Percentiles rank a stretch among this genome's conserved stretches.
Evolutionary conservation across 1,139 yeast genomes (phyloP).

Genomic region (Pichia sp.): DNA sequence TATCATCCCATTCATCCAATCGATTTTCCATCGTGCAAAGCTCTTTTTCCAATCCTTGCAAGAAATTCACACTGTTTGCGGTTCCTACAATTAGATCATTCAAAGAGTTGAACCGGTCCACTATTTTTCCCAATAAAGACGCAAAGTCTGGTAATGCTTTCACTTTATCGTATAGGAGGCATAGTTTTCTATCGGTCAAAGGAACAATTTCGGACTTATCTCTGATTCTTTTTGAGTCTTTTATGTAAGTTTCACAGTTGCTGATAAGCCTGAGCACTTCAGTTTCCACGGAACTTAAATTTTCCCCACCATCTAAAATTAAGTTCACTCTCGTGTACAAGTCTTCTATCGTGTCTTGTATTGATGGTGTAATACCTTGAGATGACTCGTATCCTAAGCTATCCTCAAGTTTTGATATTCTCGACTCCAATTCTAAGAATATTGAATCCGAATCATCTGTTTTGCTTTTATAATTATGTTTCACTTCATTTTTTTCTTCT

Average conservation of each 20-base stretch:
- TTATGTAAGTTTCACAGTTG: constrained; percentile 15
- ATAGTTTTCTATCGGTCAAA: constrained; percentile 22
- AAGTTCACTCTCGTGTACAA: constrained; percentile 22
- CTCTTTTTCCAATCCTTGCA: constrained; percentile 19
- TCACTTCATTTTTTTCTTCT: too few relatives aligned
- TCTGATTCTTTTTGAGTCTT: constrained; percentile 16
- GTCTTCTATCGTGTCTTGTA: constrained; percentile 27
- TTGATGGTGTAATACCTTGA: constrained; percentile 10
- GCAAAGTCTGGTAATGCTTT: constrained; percentile 21
- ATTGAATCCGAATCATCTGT: background rate
- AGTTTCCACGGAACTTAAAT: constrained; percentile 16
- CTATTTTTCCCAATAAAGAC: constrained; percentile 16
- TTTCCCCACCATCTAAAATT: constrained; percentile 18
- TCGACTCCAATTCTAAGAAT: constrained; percentile 15
- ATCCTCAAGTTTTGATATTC: constrained; percentile 21
- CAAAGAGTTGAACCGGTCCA: constrained; percentile 21
- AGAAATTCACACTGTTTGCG: constrained; percentile 13
- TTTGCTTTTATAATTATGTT: background rate
- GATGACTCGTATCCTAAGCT: constrained; percentile 16
- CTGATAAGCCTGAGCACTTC: constrained; percentile 17
- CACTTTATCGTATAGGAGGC: constrained; percentile 21
- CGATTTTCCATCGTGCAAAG: constrained; percentile 18
- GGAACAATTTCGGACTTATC: constrained; percentile 13
- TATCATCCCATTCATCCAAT: constrained; percentile 22
- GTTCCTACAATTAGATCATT: constrained; percentile 18